These are phyloP conservation scores for Penicillium sp. DNA, from an alignment of 2,329 filamentous ascomycete genomes.

Conservation along the genomic window DNA sequence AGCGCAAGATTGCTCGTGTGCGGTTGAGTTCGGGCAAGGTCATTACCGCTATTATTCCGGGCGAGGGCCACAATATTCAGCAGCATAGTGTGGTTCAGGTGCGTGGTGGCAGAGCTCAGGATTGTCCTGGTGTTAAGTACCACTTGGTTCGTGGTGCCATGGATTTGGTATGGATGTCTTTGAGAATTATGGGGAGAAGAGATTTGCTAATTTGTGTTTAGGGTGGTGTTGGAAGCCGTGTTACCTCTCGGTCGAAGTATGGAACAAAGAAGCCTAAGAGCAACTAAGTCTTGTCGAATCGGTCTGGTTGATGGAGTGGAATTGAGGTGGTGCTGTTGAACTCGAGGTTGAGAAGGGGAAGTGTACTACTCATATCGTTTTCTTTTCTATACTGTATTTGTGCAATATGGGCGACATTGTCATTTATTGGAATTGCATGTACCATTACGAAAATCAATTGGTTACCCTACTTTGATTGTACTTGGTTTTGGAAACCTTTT, in stretches of 20 bases:
- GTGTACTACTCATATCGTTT: neutral
- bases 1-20: conserved; percentile 91
- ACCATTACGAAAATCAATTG: conserved; percentile 12
- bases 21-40: conserved; percentile 80
- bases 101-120: conserved; percentile 85
- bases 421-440: conserved; percentile 14
- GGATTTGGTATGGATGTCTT: conserved; percentile 64
- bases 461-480: neutral
- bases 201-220: conserved; percentile 41
- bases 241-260: conserved; percentile 87
- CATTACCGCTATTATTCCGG: conserved; percentile 90
- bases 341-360: neutral
- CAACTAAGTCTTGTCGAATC: conserved; percentile 40
- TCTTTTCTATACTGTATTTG: conserved; percentile 7
- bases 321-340: neutral
- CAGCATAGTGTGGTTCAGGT: conserved; percentile 97
- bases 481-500: neutral
- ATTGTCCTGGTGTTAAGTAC: conserved; percentile 98
- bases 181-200: neutral
- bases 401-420: conserved; percentile 10
- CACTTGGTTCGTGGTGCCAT: conserved; percentile 85
- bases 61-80: conserved; percentile 97
- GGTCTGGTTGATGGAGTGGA: neutral
- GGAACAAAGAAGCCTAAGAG: conserved; percentile 98
- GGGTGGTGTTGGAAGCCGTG: conserved; percentile 84